Conservation (phyloP, 345 rosid genomes). For the Zanthoxylum bungeanum region DNA sequence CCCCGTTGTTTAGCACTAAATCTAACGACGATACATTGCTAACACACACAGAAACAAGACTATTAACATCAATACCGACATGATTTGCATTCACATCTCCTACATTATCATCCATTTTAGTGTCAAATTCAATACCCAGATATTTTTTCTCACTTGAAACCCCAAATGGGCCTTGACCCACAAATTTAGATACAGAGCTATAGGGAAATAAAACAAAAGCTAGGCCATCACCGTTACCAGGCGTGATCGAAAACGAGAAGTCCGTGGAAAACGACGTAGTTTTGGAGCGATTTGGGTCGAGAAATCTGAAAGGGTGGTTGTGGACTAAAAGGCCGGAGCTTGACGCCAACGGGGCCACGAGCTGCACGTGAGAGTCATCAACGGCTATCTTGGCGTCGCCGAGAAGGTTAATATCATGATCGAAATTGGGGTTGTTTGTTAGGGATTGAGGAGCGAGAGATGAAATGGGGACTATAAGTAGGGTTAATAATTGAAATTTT, state of each 20-base stretch:
- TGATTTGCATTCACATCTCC: conserved; percentile 34
- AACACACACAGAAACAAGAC: conserved; percentile 28
- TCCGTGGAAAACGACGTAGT: conserved; percentile 38
- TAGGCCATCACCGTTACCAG: conserved; percentile 34
- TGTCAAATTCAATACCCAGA: conserved; percentile 41
- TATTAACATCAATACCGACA: conserved; percentile 29
- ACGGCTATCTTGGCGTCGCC: conserved; percentile 37
- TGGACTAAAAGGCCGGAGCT: conserved; percentile 35
- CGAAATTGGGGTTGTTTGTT: conserved; percentile 25
- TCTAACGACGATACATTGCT: conserved; percentile 26
- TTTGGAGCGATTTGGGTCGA: conserved; percentile 9
- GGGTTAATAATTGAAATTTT: conserved; percentile 11
- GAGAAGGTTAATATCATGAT: conserved; percentile 22
- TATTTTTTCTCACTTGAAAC: conserved; percentile 24
- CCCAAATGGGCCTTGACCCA: conserved; percentile 29
- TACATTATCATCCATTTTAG: conserved; percentile 26
- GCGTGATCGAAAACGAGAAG: conserved; percentile 35
- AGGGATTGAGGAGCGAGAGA: conserved; percentile 21
- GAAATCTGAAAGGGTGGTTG: conserved; percentile 36
- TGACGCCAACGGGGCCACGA: conserved; percentile 26
- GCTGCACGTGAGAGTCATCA: conserved; percentile 23
- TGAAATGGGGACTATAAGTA: conserved; percentile 17
- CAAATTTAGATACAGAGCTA: conserved; percentile 25
- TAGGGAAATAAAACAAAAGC: conserved; percentile 41
- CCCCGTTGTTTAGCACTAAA: conserved; percentile 35